Evolutionary conservation across 2,329 filamentous ascomycete genomes (phyloP), one percentile per base, ranked within the genome.

Genomic region (Aspergillus hortae): DNA sequence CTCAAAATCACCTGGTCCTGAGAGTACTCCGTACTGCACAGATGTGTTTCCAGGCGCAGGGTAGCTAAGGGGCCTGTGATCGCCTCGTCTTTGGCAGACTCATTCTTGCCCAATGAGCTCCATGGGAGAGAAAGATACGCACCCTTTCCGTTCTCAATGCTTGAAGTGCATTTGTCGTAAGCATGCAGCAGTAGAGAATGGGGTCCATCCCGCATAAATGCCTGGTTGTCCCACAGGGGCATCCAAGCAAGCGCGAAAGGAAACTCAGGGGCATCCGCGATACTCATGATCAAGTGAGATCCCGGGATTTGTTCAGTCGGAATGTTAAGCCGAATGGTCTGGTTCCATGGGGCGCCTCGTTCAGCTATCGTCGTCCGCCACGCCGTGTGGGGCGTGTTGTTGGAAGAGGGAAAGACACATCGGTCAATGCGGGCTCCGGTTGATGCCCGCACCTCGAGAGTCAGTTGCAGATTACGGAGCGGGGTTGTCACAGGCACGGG

Each of bases 11-110:
- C 84, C 51, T 92, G 87, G 67, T 99, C 92, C 67, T 99, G 94
- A 0, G 92, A 96, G 66, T 95, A 95, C 54, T 86, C 84, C 0
- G 94, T 99, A 73, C 94, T 97, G 78, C 92, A 96, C 6, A 99
- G 82, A 62, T 90, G 95, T 0, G 92, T 95, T 54, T 89, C 83
- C 10, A 95, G 75, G 11, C 85, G 83, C 32, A 99, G 73, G n/a
- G 85, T 83, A 3, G 92, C 90, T 59, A 95, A 81, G 3, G 89
- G 86, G 0, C 89, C 90, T 4, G 87, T 90, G 2, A 91, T 82
- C 48, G 81, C 78, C 66, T 85, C 84, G 49, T 92, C 89, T 61
- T 88, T 87, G 25, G 84, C 80, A 44, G 84, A 79, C 64, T 86
- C 82, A 61, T 88, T 79, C 57, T 82, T 85, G 36, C 82, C 81